Evolutionary conservation across 371 early-diverging fungal genomes (phyloP), one percentile per base, ranked within the genome.

Genomic region (Syncephalastrum sp.): DNA sequence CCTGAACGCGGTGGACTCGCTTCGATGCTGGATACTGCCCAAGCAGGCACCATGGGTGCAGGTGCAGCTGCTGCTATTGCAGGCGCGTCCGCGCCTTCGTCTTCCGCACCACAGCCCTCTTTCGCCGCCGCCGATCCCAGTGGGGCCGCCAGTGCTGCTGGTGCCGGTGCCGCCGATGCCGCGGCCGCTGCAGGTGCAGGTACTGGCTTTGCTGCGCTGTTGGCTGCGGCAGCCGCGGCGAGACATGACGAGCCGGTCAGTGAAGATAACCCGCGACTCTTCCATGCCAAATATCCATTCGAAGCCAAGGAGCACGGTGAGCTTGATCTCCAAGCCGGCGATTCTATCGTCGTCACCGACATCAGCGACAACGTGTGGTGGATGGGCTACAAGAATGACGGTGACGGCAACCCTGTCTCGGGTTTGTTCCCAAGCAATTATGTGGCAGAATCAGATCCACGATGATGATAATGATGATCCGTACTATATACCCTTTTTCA

Each of bases 361-460:
- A 83, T 77, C 53, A 88, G 81, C 56, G 90, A 91, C 64, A 87
- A 85, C 68, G 82, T 90, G 15, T 91, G 91, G 91, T 91, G 91
- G 91, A 85, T 90, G 86, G 91, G 91, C 6, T 83, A 85, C 24
- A 82, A 83, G 65, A 83, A 86, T 52, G 81, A 86, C 59, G 73
- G 82, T 45, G 72, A 69, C 59, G 68, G 64, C 10, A 60, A 65
- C 27, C 63, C 72, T 8, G 49, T 67, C n/a, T 73, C 70, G 44
- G 74, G 74, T 5, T 38, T 73, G 33, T 73, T 73, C 43, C 74
- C 74, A 7, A 73, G 74, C 47, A 73, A 73, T 56, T 73, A 73
- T 54, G 74, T 73, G 17, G 60, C 67, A 52, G 69, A 47, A n/a
- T 29, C 59, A 25, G 64, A 60, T 48, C 60, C 63, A 8, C 13